Conservation (phyloP, 495 filamentous ascomycete species). For the Penicilliopsis zonata region DNA sequence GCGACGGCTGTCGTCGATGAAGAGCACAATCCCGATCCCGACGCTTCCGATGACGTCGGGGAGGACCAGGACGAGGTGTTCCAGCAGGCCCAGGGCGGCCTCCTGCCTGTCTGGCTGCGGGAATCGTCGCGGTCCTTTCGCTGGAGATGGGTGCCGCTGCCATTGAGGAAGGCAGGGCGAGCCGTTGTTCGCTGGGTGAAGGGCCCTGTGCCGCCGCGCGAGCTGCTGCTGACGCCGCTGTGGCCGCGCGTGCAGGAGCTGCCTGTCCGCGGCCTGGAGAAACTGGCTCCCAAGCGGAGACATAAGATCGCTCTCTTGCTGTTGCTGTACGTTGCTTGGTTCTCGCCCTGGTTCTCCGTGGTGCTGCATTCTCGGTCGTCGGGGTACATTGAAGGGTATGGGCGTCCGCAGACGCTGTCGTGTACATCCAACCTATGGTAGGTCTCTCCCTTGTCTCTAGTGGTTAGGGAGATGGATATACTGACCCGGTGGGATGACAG, state of each 20-base stretch:
- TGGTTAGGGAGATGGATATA: too few relatives aligned
- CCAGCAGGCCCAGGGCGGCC: constrained; percentile 10
- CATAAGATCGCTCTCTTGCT: constrained; percentile 48
- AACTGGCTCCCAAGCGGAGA: constrained; percentile 47
- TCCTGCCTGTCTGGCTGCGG: constrained; percentile 39
- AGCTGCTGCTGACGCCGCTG: constrained; percentile 54
- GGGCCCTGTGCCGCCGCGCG: constrained; percentile 54
- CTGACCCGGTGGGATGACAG: constrained; percentile 29
- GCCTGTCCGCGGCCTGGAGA: constrained; percentile 51
- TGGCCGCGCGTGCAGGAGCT: constrained; percentile 58
- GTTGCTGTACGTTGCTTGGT: constrained; percentile 56
- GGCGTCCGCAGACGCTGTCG: constrained; percentile 49
- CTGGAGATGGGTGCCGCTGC: constrained; percentile 41
- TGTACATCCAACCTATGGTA: constrained; percentile 51
- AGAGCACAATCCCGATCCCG: constrained; percentile 25
- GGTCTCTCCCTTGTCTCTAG: too few relatives aligned
- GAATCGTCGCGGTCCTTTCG: constrained; percentile 42
- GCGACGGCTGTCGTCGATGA: constrained; percentile 25
- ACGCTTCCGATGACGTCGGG: constrained; percentile 24
- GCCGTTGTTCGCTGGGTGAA: constrained; percentile 50
- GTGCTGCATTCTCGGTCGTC: constrained; percentile 50
- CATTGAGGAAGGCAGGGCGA: constrained; percentile 33
- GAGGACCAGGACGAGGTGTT: constrained; percentile 25
- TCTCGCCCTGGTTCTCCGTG: constrained; percentile 57
- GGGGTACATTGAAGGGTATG: constrained; percentile 58